A percentile compares a stretch with the other conserved stretches of the same genome.
These are phyloP conservation scores for Hymenoscyphus infarciens DNA, from an alignment of 2,329 filamentous ascomycete genomes.

Conservation along the genomic window DNA sequence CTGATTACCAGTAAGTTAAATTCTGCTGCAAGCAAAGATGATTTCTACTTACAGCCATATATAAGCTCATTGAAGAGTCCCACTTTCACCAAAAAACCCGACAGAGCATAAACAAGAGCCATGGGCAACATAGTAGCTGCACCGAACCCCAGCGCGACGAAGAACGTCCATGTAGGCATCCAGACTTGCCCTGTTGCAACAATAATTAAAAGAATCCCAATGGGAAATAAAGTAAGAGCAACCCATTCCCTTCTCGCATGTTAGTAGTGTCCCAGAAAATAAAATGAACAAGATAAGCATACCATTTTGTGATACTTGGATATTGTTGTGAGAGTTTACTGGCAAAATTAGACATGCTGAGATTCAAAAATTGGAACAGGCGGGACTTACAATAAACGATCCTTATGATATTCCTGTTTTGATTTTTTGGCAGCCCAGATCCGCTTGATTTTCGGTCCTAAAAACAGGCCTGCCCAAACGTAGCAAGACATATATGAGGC, in stretches of 20 bases:
- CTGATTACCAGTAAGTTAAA: too few relatives aligned
- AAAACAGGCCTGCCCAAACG: too few relatives aligned
- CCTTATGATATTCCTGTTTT: too few relatives aligned
- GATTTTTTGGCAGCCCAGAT: too few relatives aligned
- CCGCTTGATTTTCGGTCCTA: too few relatives aligned
- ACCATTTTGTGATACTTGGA: too few relatives aligned
- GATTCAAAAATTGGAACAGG: too few relatives aligned
- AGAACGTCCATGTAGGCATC: constrained; percentile 57
- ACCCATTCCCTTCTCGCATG: constrained; percentile 45
- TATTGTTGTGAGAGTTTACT: too few relatives aligned
- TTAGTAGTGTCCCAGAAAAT: constrained; percentile 34
- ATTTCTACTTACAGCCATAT: constrained; percentile 44
- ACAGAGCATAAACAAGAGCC: constrained; percentile 57
- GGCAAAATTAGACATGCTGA: too few relatives aligned
- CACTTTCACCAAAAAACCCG: constrained; percentile 51
- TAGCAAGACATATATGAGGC: too few relatives aligned
- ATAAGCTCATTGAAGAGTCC: constrained; percentile 58
- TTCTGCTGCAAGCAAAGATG: too few relatives aligned
- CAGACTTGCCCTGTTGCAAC: constrained; percentile 50
- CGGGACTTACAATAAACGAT: too few relatives aligned
- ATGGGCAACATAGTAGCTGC: constrained; percentile 55
- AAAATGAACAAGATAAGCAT: constrained; percentile 3
- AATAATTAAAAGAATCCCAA: constrained; percentile 48
- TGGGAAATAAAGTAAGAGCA: constrained; percentile 46
- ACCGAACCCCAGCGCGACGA: constrained; percentile 53